Conservation (phyloP, 495 filamentous ascomycete genomes). For the Aspergillus carlsbadensis region DNA sequence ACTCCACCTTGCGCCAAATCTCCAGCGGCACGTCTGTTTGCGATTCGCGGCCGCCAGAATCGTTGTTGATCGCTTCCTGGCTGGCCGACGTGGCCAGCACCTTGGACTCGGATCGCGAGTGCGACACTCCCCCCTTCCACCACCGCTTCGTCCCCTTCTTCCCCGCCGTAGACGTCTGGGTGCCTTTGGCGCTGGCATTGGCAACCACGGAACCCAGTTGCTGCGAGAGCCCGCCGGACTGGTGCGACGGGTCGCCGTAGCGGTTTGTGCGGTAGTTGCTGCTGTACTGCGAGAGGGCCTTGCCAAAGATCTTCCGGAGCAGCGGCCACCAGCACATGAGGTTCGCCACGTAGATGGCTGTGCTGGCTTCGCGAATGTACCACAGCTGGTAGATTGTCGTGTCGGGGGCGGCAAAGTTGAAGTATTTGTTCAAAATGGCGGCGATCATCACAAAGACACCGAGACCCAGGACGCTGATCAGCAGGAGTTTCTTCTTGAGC, state of each 20-base stretch:
- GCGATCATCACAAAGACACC: constrained; percentile 65
- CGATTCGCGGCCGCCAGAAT: neutral
- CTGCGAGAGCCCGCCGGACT: neutral
- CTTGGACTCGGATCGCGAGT: neutral
- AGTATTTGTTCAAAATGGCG: constrained; percentile 65
- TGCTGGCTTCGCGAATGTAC: constrained; percentile 66
- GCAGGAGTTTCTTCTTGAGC: constrained; percentile 48
- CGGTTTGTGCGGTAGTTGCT: constrained; percentile 19
- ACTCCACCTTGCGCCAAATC: constrained; percentile 12
- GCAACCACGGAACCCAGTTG: neutral
- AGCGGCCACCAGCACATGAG: constrained; percentile 63
- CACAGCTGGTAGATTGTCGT: constrained; percentile 53
- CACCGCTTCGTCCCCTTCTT: neutral
- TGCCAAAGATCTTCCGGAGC: constrained; percentile 50
- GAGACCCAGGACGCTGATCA: constrained; percentile 49
- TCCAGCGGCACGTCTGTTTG: neutral
- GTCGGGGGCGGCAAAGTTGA: constrained; percentile 58
- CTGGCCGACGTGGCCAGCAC: neutral
- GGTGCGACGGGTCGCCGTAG: constrained; percentile 5
- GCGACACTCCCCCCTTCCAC: neutral
- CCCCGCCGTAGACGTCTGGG: neutral
- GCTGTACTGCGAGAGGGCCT: constrained; percentile 35
- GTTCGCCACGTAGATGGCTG: constrained; percentile 62
- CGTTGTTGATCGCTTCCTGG: constrained; percentile 4
- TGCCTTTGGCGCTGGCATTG: neutral